Evolutionary conservation across 495 filamentous ascomycete species (phyloP).

Genomic region (Antarctomyces pellizariae): DNA sequence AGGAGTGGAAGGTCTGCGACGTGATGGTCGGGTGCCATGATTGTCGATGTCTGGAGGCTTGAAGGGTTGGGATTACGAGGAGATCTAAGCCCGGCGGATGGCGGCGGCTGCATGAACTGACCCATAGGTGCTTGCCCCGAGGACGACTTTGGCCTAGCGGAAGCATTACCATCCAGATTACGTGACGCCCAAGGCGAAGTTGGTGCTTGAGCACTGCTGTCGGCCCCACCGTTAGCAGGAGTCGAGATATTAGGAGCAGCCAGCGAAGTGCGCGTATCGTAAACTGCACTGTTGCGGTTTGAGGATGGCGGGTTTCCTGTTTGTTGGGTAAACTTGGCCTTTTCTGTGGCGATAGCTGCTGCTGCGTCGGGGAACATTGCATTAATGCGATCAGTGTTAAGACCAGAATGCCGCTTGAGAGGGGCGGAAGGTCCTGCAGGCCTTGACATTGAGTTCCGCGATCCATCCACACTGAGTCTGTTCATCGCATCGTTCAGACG

Average conservation of each 20-base stretch:
- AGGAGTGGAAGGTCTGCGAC: constrained; percentile 51
- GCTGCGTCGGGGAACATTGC: constrained; percentile 98
- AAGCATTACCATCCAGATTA: constrained; percentile 25
- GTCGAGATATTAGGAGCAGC: constrained; percentile 52
- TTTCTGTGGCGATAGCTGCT: constrained; percentile 90
- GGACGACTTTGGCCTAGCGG: constrained; percentile 69
- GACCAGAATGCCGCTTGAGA: constrained; percentile 84
- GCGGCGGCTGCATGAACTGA: constrained; percentile 74
- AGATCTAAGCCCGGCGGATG: constrained; percentile 60
- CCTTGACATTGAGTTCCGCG: constrained; percentile 65
- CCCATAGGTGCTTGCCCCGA: constrained; percentile 81
- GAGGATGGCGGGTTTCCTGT: constrained; percentile 77
- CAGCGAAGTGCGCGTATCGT: constrained; percentile 61
- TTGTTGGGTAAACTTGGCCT: constrained; percentile 87
- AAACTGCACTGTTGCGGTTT: constrained; percentile 74
- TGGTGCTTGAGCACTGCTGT: constrained; percentile 33
- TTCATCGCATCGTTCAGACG: constrained; percentile 94
- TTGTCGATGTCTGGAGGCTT: constrained; percentile 61
- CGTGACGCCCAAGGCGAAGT: constrained; percentile 55
- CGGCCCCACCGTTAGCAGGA: constrained; percentile 21
- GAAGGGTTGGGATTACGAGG: constrained; percentile 44
- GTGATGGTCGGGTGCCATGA: constrained; percentile 48
- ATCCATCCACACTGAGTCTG: constrained; percentile 67
- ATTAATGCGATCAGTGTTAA: constrained; percentile 86
- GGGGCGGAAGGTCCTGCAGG: constrained; percentile 43